phyloP scores from a whole-genome alignment of 768 basidiomycete species.

The Hericium rajendrae region DNA sequence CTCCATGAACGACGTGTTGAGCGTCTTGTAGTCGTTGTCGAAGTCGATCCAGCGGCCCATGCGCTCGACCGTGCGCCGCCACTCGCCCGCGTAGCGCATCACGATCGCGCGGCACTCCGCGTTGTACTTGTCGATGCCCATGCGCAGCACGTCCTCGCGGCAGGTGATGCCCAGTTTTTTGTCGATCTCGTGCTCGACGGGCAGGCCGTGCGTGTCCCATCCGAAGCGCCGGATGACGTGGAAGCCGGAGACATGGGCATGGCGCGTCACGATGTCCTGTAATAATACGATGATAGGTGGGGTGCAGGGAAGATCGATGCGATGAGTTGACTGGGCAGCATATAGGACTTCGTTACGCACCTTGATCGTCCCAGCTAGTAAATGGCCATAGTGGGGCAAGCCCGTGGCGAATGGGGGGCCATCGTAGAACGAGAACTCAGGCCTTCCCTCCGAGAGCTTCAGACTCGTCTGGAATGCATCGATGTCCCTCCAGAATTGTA shows the following conservation, averaged over 20 bases:
- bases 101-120: conserved; percentile 94
- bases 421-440: conserved; percentile 92
- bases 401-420: conserved; percentile 97
- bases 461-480: conserved; percentile 94
- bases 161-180: conserved; percentile 89
- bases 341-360: conserved; percentile 28
- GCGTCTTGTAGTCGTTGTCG: conserved; percentile 98
- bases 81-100: conserved; percentile 92
- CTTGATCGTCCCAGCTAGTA: conserved; percentile 90
- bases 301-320: not conserved
- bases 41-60: conserved; percentile 99
- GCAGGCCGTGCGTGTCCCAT: conserved; percentile 98
- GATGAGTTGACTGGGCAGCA: not conserved
- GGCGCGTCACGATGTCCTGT: conserved; percentile 95
- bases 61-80: conserved; percentile 90
- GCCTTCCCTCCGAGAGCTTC: conserved; percentile 84
- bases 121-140: conserved; percentile 98
- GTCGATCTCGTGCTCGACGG: conserved; percentile 99
- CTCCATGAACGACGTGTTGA: conserved; percentile 93
- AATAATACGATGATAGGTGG: not conserved
- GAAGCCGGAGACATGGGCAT: conserved; percentile 87
- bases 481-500: conserved; percentile 90
- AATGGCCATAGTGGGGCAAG: conserved; percentile 90
- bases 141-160: conserved; percentile 84
- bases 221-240: conserved; percentile 93